Conservation (phyloP, 2,329 filamentous ascomycete genomes). For the Fusarium hainanense region DNA sequence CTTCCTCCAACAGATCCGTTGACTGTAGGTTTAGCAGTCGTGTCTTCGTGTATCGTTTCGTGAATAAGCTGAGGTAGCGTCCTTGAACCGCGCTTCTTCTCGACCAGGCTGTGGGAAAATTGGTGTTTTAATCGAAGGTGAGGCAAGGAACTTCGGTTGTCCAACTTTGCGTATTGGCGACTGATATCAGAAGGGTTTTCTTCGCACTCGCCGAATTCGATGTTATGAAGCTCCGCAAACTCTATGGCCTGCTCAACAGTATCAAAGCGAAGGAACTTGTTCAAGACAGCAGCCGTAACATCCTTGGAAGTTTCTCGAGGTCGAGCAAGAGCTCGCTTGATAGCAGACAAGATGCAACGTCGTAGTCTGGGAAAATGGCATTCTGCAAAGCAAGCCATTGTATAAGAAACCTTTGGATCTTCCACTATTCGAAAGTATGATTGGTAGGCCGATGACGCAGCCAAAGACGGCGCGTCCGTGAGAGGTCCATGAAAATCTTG, state of each 20-base stretch:
- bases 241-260: conserved; percentile 72
- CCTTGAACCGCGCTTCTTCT: conserved; percentile 66
- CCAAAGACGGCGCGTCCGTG: conserved; percentile 60
- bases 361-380: conserved; percentile 73
- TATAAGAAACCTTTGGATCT: conserved; percentile 69
- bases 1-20: conserved; percentile 43
- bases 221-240: conserved; percentile 69
- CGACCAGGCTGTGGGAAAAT: conserved; percentile 67
- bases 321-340: conserved; percentile 66
- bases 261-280: conserved; percentile 73
- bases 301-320: conserved; percentile 69
- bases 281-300: conserved; percentile 66
- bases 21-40: conserved; percentile 8
- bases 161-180: conserved; percentile 57
- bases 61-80: conserved; percentile 67
- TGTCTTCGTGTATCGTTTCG: conserved; percentile 62
- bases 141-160: conserved; percentile 57
- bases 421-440: conserved; percentile 71
- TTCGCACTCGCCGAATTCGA: conserved; percentile 60
- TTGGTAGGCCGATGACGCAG: conserved; percentile 61
- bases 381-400: conserved; percentile 76
- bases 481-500: conserved; percentile 68
- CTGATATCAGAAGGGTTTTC: conserved; percentile 51
- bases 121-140: conserved; percentile 65
- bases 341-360: conserved; percentile 65